A percentile compares a stretch with the other conserved stretches of the same genome.
These are phyloP conservation scores for Coccomyxa sp. DNA, from an alignment of 139 green algal species.

Conservation along the genomic window DNA sequence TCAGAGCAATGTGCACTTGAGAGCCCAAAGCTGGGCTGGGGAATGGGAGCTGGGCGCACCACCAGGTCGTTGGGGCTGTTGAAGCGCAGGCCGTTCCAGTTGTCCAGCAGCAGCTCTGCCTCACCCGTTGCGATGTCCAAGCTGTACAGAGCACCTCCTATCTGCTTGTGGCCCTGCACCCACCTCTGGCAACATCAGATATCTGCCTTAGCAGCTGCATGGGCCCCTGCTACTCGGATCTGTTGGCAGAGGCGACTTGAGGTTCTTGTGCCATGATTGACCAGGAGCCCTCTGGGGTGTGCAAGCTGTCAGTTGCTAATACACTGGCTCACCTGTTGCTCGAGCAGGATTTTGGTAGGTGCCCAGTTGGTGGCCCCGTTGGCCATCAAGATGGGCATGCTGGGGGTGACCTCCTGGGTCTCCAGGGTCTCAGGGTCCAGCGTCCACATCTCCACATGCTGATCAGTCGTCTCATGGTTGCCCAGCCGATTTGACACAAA, in stretches of 20 bases:
- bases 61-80: slow-evolving; percentile 5
- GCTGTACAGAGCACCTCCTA: not conserved
- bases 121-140: not conserved
- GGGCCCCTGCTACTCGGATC: not conserved
- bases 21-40: no score
- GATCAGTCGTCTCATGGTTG: not conserved
- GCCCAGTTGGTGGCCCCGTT: not conserved
- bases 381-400: not conserved
- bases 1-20: no score
- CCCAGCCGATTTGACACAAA: not conserved
- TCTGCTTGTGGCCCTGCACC: not conserved
- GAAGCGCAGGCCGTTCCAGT: not conserved
- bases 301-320: not conserved
- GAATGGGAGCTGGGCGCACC: no score
- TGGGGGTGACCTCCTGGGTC: not conserved
- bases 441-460: not conserved
- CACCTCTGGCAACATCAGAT: not conserved
- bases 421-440: not conserved
- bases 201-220: not conserved
- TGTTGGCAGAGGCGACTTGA: not conserved
- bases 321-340: not conserved
- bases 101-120: not conserved
- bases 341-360: not conserved
- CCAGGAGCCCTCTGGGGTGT: not conserved
- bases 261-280: not conserved